These are phyloP conservation scores for Linnemannia elongata DNA, from an alignment of 192 early-diverging fungal genomes.

Conservation along the genomic window DNA sequence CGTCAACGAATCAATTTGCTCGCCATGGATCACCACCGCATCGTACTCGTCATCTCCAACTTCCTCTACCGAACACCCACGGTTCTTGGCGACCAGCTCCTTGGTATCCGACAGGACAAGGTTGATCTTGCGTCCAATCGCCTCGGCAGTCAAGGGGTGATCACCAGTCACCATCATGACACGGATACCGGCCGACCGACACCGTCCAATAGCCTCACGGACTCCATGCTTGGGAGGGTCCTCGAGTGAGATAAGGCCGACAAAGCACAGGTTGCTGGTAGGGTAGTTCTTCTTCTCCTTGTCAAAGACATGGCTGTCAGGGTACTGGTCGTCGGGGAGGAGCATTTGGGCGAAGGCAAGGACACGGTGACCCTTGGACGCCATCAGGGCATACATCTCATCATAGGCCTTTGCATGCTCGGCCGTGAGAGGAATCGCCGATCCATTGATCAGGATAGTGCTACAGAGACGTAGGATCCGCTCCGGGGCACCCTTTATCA, in stretches of 20 bases:
- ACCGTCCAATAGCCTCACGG: slow-evolving; percentile 94
- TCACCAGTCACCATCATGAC: slow-evolving; percentile 99
- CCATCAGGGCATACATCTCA: slow-evolving; percentile 88
- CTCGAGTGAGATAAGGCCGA: slow-evolving; percentile 89
- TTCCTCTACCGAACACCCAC: slow-evolving; percentile 66
- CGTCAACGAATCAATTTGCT: slow-evolving; percentile 82
- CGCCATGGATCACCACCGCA: slow-evolving; percentile 94
- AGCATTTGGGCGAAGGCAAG: slow-evolving; percentile 90
- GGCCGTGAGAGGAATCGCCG: slow-evolving; percentile 71
- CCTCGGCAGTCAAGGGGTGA: slow-evolving; percentile 94
- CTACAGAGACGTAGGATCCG: slow-evolving; percentile 86
- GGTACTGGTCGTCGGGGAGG: slow-evolving; percentile 75
- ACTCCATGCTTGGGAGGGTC: slow-evolving; percentile 99
- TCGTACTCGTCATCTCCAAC: slow-evolving; percentile 85
- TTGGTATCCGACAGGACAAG: slow-evolving; percentile 92
- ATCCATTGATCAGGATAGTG: slow-evolving; percentile 73
- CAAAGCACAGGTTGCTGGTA: slow-evolving; percentile 75
- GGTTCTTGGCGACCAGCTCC: slow-evolving; percentile 78
- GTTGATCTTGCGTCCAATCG: slow-evolving; percentile 97
- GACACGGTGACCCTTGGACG: slow-evolving; percentile 93
- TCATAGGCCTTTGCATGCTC: slow-evolving; percentile 77
- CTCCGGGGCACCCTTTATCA: slow-evolving; percentile 97
- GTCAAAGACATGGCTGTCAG: slow-evolving; percentile 79
- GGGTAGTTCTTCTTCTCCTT: slow-evolving; percentile 83
- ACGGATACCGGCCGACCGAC: slow-evolving; percentile 91